These are phyloP conservation scores for Mycena leptocephala DNA, from an alignment of 768 basidiomycete genomes.

Conservation along the genomic window DNA sequence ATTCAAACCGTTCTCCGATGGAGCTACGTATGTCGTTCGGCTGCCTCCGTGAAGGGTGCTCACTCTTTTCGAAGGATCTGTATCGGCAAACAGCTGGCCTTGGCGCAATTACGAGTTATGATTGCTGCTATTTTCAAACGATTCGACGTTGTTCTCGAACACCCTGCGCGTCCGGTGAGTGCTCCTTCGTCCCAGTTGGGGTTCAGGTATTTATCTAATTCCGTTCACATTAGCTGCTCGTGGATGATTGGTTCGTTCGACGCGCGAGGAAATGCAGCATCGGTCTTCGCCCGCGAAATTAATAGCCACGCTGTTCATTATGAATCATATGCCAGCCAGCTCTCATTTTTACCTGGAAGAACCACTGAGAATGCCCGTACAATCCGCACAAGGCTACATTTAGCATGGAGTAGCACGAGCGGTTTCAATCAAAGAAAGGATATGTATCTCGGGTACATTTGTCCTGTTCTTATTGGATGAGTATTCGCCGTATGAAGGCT, in stretches of 20 bases:
- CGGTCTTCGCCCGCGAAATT: too few species aligned
- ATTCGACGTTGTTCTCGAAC: conserved; percentile 66
- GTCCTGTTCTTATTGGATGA: too few species aligned
- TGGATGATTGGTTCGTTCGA: conserved; percentile 34
- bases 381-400: too few species aligned
- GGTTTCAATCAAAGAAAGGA: too few species aligned
- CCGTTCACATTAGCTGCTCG: conserved; percentile 5
- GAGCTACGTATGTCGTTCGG: conserved; percentile 64
- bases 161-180: conserved; percentile 59
- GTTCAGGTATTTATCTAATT: neutral
- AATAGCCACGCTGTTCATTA: too few species aligned
- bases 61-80: conserved; percentile 48
- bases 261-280: neutral
- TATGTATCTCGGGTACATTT: too few species aligned
- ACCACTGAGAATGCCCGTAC: too few species aligned
- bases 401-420: too few species aligned
- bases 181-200: neutral
- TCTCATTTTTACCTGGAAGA: too few species aligned
- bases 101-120: conserved; percentile 72
- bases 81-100: conserved; percentile 73
- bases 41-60: neutral
- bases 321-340: too few species aligned
- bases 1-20: conserved; percentile 76
- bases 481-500: too few species aligned
- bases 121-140: conserved; percentile 72